Evolutionary conservation across 257 asterid genomes (phyloP).

Genomic region (Cruciata laevipes): DNA sequence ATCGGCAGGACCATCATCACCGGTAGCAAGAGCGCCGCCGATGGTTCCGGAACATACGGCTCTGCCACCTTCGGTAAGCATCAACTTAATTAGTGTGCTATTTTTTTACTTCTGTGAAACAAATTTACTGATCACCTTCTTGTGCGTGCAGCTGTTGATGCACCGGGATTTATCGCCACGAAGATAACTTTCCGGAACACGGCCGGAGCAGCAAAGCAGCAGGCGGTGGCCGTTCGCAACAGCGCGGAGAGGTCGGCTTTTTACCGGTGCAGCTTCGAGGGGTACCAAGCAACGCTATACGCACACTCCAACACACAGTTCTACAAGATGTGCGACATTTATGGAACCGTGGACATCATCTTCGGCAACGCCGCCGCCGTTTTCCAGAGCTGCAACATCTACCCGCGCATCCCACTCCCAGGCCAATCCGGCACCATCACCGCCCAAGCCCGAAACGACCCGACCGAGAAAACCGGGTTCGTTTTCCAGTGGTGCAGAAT

Average conservation of each 20-base stretch:
- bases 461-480: constrained; percentile 63
- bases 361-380: constrained; percentile 22
- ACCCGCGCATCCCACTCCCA: constrained; percentile 11
- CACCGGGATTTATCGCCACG: constrained; percentile 12
- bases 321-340: constrained; percentile 18
- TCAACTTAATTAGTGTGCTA: constrained; percentile 15
- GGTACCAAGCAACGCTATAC: constrained; percentile 21
- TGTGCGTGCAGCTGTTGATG: constrained; percentile 12
- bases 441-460: constrained; percentile 59
- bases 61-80: constrained; percentile 1
- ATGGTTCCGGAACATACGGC: constrained; percentile 32
- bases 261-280: constrained; percentile 19
- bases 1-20: constrained; percentile 56
- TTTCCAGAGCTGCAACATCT: constrained; percentile 17
- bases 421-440: constrained; percentile 9
- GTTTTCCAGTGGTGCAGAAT: constrained; percentile 48
- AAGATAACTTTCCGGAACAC: constrained; percentile 20
- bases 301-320: constrained; percentile 15
- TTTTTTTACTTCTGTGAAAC: too few species aligned
- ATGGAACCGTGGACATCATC: constrained; percentile 21
- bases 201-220: constrained; percentile 21
- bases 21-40: constrained; percentile 51
- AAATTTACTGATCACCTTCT: too few species aligned
- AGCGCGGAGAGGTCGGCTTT: constrained; percentile 18
- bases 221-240: constrained; percentile 22